Percentiles rank a stretch among this genome's conserved stretches.
phyloP scores from a whole-genome alignment of 2,329 filamentous ascomycete genomes.

The Cordyceps farinosa region DNA sequence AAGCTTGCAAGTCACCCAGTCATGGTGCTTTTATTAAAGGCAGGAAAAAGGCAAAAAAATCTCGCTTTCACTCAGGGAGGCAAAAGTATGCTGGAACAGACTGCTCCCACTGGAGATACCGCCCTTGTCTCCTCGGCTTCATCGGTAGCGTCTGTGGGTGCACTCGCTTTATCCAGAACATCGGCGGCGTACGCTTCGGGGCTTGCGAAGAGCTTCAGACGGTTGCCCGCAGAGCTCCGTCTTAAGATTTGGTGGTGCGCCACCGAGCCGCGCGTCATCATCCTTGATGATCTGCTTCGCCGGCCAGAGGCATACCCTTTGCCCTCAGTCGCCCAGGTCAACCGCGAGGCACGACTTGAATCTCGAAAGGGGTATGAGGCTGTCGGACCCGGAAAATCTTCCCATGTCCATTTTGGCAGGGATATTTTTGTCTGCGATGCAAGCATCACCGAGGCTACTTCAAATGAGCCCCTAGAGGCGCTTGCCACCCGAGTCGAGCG shows the following conservation, averaged over 20 bases:
- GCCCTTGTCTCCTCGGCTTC: neutral
- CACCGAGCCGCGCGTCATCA: conserved; percentile 35
- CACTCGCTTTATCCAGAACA: neutral
- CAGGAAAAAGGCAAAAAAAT: neutral
- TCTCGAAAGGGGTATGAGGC: conserved; percentile 34
- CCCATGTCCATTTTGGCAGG: conserved; percentile 35
- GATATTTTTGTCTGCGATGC: conserved; percentile 39
- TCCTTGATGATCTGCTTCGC: conserved; percentile 34
- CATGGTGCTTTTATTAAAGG: neutral
- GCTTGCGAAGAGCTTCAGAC: conserved; percentile 25
- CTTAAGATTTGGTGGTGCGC: conserved; percentile 37
- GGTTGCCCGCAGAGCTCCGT: conserved; percentile 35
- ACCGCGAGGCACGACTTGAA: conserved; percentile 33
- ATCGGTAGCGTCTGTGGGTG: neutral
- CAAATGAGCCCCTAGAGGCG: conserved; percentile 31
- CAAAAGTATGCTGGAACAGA: neutral
- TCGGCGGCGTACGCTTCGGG: neutral
- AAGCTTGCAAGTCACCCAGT: neutral
- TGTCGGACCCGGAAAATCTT: conserved; percentile 29
- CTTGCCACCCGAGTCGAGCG: conserved; percentile 33
- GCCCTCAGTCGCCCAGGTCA: conserved; percentile 36
- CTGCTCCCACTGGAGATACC: neutral
- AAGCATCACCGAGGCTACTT: conserved; percentile 32
- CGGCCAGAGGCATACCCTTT: conserved; percentile 31
- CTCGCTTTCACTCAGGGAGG: neutral